Evolutionary conservation across 805 yeast genomes (phyloP).

Genomic region (Clavispora santaluciae): DNA sequence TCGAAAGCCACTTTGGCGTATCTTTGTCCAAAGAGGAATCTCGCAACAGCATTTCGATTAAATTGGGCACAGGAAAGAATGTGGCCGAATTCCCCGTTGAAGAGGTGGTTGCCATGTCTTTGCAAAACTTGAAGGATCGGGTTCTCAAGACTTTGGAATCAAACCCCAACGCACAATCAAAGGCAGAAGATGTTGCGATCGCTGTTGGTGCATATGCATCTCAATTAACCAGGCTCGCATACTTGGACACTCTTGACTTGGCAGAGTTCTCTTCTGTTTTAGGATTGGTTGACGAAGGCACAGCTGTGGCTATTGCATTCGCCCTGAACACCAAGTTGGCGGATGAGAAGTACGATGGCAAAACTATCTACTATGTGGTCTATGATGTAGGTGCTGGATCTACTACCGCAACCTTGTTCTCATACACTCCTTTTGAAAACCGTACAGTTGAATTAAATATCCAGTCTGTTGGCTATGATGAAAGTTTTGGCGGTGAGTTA

Average conservation of each 20-base stretch:
- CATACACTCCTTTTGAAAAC: conserved; percentile 45
- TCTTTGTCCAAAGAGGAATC: conserved; percentile 34
- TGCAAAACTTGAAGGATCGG: conserved; percentile 59
- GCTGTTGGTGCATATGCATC: conserved; percentile 72
- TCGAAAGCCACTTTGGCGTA: conserved; percentile 57
- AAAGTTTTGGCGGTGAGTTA: conserved; percentile 68
- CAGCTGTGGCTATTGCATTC: conserved; percentile 85
- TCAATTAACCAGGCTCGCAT: conserved; percentile 62
- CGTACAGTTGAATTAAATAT: conserved; percentile 49
- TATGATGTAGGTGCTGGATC: conserved; percentile 94
- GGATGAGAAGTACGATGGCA: conserved; percentile 28
- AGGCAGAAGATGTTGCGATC: conserved; percentile 62
- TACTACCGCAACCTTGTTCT: conserved; percentile 79
- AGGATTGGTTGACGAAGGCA: conserved; percentile 80
- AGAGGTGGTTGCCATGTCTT: conserved; percentile 79
- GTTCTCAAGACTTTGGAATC: conserved; percentile 56
- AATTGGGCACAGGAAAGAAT: conserved; percentile 33
- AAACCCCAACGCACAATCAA: conserved; percentile 44
- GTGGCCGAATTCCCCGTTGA: conserved; percentile 48
- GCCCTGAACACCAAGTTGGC: conserved; percentile 49
- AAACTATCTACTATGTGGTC: conserved; percentile 58
- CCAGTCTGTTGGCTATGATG: conserved; percentile 67
- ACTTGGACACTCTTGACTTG: conserved; percentile 65
- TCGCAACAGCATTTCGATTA: conserved; percentile 54
- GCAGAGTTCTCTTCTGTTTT: conserved; percentile 59